Base-by-base conservation (phyloP, 2,329 filamentous ascomycete genomes). In the Fusarium sp. region DNA sequence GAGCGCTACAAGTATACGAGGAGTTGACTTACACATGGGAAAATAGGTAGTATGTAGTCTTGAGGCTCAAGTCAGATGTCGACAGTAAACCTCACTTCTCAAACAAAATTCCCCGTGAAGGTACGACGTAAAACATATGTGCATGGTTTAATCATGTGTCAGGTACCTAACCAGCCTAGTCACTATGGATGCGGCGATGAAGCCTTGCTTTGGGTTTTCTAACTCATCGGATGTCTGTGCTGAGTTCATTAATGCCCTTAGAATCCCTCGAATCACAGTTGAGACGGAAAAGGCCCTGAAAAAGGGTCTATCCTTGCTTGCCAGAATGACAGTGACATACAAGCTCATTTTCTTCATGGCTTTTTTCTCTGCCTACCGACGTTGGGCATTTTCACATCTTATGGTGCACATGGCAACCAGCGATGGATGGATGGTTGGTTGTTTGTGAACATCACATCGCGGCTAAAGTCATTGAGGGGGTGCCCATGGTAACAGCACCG, bases 261-360 rank as follows among this genome's bases (percentile, higher is more conserved):
- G 40, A 64, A 64, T 64, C 62, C 61, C 52, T 64, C 61, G 61
- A 64, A 64, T 64, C 54, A 68, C 39, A 46, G 32, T 17, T 53
- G 43, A 33, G 41, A 52, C 39, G 46, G 26, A 43, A 40, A 53
- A 55, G 54, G 47, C 60, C 65, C 66, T 55, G 52, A 43, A 54
- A 55, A 68, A 68, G 66, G 53, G 52, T 53, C 41, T 39, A 51
- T 62, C 37, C 30, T 56, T 48, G 20, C 20, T 40, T 44, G 35
- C 58, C 20, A 39, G n/a, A 48, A 45, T 32, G 26, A 45, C 20
- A 45, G 26, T 15, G 45, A 44, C 54, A 41, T 46, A n/a, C 41
- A 48, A 40, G 39, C 48, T 41, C 45, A 28, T 56, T 19, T 37
- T 37, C 8, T 37, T 10, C 35, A n/a, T 10, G 35, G 35, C 26